Evolutionary conservation across 192 early-diverging fungal species (phyloP), one percentile per base, ranked within the genome.

Genomic region (Cladochytrium replicatum): DNA sequence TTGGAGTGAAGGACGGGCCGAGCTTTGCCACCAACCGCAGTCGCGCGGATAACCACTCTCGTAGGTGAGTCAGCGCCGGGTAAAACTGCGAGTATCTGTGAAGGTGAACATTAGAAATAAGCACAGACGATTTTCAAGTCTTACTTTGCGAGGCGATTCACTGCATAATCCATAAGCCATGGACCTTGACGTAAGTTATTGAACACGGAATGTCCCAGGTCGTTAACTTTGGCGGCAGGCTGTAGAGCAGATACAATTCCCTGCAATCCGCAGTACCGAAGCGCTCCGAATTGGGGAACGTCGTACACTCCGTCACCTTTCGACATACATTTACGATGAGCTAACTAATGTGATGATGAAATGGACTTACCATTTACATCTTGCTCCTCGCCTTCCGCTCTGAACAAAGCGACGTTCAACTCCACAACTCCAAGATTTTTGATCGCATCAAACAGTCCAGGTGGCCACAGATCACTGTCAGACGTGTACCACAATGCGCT

Each of bases 151-250:
- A 99, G 66, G 1, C 93, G 78, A n/a, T 71, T 57, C 13, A 82
- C 61, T 15, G 81, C 68, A 48, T 96, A 99, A 47, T 99, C 90
- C 40, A 88, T 61, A 27, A 91, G 84, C 96, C 96, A 99, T 27
- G 70, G 57, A 4, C 96, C 96, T 27, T 80, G 72, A 19, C 96
- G 78, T 58, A 99, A 67, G 48, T 99, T 88, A 22, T 60, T 70
- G 54, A 88, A 96, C 43, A 99, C 72, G 2, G 92, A 83, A 56
- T 95, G 92, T 3, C 96, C 91, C 54, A 97, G 64, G 58, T 99
- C 85, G 53, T 93, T 99, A 41, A 72, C 72, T 6, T 78, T 73
- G 22, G 89, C 86, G 13, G 92, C 84, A 2, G 78, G 71, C n/a
- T 70, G 65, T 9, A 95, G 69, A 2, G 83, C 80, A 19, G 89